Evolutionary conservation across 139 green algal species (phyloP).

Genomic region (Chlamydomonas asymmetrica): DNA sequence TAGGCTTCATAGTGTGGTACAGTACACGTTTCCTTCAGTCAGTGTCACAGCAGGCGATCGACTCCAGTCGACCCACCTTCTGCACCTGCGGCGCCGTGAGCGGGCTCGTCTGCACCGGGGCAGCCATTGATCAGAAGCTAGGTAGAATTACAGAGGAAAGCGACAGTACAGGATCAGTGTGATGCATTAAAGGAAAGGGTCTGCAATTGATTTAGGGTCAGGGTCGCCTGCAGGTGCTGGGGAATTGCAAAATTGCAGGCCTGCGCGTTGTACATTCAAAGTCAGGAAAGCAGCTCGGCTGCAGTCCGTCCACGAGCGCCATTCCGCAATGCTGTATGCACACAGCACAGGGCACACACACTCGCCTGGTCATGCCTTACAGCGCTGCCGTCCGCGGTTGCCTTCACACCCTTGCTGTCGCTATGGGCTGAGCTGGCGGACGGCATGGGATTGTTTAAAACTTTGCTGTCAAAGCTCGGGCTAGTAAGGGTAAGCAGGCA

Average conservation of each 20-base stretch:
- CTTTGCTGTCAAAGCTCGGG: conserved; percentile 6
- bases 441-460: conserved; percentile 10
- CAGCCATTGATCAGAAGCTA: neutral
- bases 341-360: neutral
- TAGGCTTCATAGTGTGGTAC: too few species aligned
- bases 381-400: neutral
- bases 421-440: too few species aligned
- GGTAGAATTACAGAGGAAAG: neutral
- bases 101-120: too few species aligned
- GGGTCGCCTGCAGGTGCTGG: too few species aligned
- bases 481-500: conserved; percentile 10
- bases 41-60: too few species aligned
- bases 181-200: neutral
- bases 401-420: too few species aligned
- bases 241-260: neutral
- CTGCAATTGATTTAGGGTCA: neutral
- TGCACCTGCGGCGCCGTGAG: too few species aligned
- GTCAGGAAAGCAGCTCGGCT: neutral
- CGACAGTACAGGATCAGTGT: neutral
- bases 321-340: neutral
- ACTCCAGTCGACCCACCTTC: too few species aligned
- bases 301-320: neutral
- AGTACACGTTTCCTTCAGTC: too few species aligned
- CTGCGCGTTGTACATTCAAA: neutral
- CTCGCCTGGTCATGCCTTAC: neutral